phyloP scores from a whole-genome alignment of 805 yeast species.

The Allodekkera sacchari region DNA sequence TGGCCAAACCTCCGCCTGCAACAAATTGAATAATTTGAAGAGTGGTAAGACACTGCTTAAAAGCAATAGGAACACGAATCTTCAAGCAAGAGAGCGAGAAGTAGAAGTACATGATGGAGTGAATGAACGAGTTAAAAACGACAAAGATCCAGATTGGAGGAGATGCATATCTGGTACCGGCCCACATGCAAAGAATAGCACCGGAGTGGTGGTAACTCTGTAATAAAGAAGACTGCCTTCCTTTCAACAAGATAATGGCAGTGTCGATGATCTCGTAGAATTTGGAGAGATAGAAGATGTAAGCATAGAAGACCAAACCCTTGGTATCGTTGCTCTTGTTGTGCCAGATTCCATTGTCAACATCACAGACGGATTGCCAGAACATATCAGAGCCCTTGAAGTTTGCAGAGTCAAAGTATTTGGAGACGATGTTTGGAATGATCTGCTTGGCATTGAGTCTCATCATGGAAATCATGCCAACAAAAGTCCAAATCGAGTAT shows the following conservation, averaged over 20 bases:
- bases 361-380: conserved; percentile 56
- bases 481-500: conserved; percentile 65
- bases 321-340: conserved; percentile 19
- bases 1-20: conserved; percentile 61
- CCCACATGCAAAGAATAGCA: conserved; percentile 78
- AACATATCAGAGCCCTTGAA: conserved; percentile 25
- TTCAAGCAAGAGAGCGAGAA: conserved; percentile 53
- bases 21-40: conserved; percentile 65
- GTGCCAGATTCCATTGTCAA: conserved; percentile 50
- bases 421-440: conserved; percentile 24
- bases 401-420: conserved; percentile 13
- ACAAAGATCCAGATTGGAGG: conserved; percentile 80
- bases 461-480: conserved; percentile 54
- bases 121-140: conserved; percentile 72
- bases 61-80: conserved; percentile 45
- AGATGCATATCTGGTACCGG: conserved; percentile 58
- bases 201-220: conserved; percentile 76
- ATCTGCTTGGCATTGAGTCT: conserved; percentile 23
- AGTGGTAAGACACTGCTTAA: conserved; percentile 54
- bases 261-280: conserved; percentile 69
- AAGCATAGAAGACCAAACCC: conserved; percentile 51
- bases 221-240: conserved; percentile 54
- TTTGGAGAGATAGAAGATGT: conserved; percentile 61
- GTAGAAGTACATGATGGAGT: conserved; percentile 66
- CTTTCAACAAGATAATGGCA: conserved; percentile 55